phyloP scores from a whole-genome alignment of 1,284 basidiomycete species.

The Irpex lacteus region DNA sequence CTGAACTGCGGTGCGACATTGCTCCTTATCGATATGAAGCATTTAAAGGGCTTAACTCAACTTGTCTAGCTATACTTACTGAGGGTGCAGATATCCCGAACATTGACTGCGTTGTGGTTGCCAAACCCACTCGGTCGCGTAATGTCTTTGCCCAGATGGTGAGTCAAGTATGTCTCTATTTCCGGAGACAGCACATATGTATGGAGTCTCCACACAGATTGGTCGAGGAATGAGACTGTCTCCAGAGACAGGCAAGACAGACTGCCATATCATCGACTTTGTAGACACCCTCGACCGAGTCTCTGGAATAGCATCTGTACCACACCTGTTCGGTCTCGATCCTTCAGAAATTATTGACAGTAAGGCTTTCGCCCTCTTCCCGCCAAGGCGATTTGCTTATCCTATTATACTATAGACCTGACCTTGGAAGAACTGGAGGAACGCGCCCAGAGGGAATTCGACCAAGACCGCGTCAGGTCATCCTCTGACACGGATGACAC shows the following conservation, averaged over 20 bases:
- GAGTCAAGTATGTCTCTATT: constrained; percentile 1
- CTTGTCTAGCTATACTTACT: constrained; percentile 73
- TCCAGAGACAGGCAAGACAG: constrained; percentile 75
- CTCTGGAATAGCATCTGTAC: constrained; percentile 74
- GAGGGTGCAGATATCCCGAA: constrained; percentile 92
- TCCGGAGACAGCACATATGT: not conserved
- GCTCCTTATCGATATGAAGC: not conserved
- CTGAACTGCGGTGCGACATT: constrained; percentile 77
- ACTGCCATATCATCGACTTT: constrained; percentile 92
- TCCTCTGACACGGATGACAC: constrained; percentile 24
- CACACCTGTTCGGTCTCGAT: constrained; percentile 86
- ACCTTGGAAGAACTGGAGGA: constrained; percentile 47
- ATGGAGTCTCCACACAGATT: constrained; percentile 49
- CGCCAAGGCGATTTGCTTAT: not conserved
- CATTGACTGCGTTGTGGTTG: constrained; percentile 89
- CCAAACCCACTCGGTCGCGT: constrained; percentile 82
- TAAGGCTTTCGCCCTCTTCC: constrained; percentile 24
- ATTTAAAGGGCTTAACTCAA: not conserved
- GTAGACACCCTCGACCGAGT: constrained; percentile 78
- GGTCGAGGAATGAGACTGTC: constrained; percentile 90
- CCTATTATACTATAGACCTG: constrained; percentile 40
- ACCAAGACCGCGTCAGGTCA: constrained; percentile 8
- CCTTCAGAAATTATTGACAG: constrained; percentile 69
- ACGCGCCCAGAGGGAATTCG: constrained; percentile 29
- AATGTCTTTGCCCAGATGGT: constrained; percentile 96